A percentile compares a stretch with the other conserved stretches of the same genome.
These are phyloP conservation scores for Chaetomium olivaceum DNA, from an alignment of 2,329 filamentous ascomycete genomes.

Conservation along the genomic window DNA sequence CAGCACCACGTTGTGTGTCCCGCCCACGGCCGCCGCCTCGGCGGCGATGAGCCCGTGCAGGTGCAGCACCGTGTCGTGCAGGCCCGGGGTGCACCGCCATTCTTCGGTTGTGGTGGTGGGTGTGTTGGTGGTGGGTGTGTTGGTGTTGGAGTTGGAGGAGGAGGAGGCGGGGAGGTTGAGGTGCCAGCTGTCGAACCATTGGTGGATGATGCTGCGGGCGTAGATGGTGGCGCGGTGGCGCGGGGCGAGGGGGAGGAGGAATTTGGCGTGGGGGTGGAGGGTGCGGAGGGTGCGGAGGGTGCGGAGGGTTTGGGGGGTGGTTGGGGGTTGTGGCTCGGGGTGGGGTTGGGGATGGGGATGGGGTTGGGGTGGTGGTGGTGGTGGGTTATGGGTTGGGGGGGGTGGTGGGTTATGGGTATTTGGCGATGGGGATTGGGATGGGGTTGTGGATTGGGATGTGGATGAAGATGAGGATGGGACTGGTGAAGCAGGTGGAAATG, in stretches of 20 bases:
- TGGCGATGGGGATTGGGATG: background rate
- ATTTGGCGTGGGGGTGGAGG: slow-evolving; percentile 47
- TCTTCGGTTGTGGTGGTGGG: slow-evolving; percentile 15
- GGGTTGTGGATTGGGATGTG: background rate
- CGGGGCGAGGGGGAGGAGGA: slow-evolving; percentile 54
- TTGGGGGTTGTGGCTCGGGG: background rate
- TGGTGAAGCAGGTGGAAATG: background rate
- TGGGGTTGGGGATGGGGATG: background rate
- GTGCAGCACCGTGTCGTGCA: slow-evolving; percentile 45
- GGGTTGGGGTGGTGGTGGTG: background rate
- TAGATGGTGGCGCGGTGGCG: slow-evolving; percentile 43
- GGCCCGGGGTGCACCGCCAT: slow-evolving; percentile 42
- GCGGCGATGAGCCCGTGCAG: slow-evolving; percentile 42
- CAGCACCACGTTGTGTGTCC: slow-evolving; percentile 45
- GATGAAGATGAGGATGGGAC: background rate
- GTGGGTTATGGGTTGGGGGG: background rate
- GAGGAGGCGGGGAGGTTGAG: background rate
- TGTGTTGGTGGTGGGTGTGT: background rate
- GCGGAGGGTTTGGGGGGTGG: too few relatives aligned
- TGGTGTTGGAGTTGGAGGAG: too few relatives aligned
- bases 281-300: slow-evolving; percentile 20
- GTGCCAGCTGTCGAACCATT: slow-evolving; percentile 47
- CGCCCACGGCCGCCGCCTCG: slow-evolving; percentile 41
- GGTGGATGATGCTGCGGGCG: slow-evolving; percentile 42
- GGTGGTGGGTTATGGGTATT: too few relatives aligned